phyloP scores from a whole-genome alignment of 1,284 basidiomycete genomes.

The Bothia castanella region DNA sequence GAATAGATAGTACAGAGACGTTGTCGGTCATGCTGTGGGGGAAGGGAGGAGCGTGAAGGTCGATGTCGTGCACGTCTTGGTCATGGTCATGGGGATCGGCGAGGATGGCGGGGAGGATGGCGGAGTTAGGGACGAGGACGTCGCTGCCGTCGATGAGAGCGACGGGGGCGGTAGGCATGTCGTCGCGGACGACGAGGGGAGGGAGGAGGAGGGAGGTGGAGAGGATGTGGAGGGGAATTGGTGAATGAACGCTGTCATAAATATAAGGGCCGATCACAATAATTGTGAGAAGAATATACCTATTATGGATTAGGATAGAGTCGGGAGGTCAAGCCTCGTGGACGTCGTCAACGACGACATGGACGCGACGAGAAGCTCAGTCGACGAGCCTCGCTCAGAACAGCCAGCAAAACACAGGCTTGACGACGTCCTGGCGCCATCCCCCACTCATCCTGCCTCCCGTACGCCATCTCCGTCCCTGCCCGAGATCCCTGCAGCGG shows the following conservation, averaged over 20 bases:
- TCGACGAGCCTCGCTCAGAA: conserved; percentile 17
- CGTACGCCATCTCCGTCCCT: conserved; percentile 39
- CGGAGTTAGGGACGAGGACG: conserved; percentile 17
- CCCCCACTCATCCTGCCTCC: conserved; percentile 13
- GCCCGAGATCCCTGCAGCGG: conserved; percentile 52
- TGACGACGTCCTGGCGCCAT: conserved; percentile 20
- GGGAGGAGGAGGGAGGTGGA: conserved; percentile 3
- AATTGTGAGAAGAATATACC: conserved; percentile 28
- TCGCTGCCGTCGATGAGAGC: conserved; percentile 17
- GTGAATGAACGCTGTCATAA: conserved; percentile 28
- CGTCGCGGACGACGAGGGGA: conserved; percentile 8
- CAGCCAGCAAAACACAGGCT: conserved; percentile 18
- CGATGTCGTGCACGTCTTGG: conserved; percentile 33
- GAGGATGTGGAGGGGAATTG: conserved; percentile 20
- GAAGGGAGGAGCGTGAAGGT: conserved; percentile 29
- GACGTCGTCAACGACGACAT: conserved; percentile 29
- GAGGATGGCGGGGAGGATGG: conserved; percentile 18
- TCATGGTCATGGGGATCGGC: conserved; percentile 24
- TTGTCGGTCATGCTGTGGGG: conserved; percentile 15
- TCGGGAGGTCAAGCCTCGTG: conserved; percentile 22
- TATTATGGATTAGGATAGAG: neutral
- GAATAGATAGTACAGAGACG: conserved; percentile 36
- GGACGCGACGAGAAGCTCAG: conserved; percentile 12
- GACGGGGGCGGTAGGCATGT: conserved; percentile 23
- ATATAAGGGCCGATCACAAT: conserved; percentile 29